Conservation (phyloP, 2,329 filamentous ascomycete genomes). For the Epichloe uncinata region DNA sequence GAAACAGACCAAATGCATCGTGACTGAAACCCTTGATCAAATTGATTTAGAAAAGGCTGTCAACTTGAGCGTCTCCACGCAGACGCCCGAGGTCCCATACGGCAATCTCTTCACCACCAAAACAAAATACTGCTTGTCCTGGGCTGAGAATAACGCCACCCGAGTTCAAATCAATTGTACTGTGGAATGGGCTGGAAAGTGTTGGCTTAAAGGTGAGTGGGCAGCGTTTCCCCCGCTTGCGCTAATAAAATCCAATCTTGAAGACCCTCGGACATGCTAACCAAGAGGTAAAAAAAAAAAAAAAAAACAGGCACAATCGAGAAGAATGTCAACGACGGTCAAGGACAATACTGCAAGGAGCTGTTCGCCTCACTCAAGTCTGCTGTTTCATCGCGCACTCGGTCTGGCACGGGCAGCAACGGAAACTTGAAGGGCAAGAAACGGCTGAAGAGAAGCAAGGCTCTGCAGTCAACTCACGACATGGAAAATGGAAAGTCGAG, state of each 20-base stretch:
- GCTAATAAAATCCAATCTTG: too few relatives aligned
- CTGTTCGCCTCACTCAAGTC: constrained; percentile 61
- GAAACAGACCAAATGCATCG: constrained; percentile 88
- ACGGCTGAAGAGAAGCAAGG: constrained; percentile 41
- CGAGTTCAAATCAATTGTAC: constrained; percentile 76
- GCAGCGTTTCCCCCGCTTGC: too few relatives aligned
- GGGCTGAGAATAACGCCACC: constrained; percentile 78
- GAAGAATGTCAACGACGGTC: constrained; percentile 85
- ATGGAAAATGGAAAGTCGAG: constrained; percentile 25
- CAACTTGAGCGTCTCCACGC: constrained; percentile 67
- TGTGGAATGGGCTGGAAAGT: constrained; percentile 95
- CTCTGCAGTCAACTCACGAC: constrained; percentile 30
- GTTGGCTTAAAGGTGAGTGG: constrained; percentile 79
- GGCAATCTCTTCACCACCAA: constrained; percentile 86
- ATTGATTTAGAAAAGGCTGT: constrained; percentile 81
- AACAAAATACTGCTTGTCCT: constrained; percentile 88
- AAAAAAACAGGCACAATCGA: constrained; percentile 66
- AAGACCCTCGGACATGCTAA: too few relatives aligned
- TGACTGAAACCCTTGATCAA: constrained; percentile 69
- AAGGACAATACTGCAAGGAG: constrained; percentile 69
- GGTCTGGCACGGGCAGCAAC: constrained; percentile 31
- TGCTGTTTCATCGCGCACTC: constrained; percentile 53
- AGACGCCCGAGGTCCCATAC: constrained; percentile 89
- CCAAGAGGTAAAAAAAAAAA: background rate
- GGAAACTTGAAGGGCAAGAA: constrained; percentile 46